Conservation (phyloP, 2,329 filamentous ascomycete genomes). For the Stenocarpella maydis region DNA sequence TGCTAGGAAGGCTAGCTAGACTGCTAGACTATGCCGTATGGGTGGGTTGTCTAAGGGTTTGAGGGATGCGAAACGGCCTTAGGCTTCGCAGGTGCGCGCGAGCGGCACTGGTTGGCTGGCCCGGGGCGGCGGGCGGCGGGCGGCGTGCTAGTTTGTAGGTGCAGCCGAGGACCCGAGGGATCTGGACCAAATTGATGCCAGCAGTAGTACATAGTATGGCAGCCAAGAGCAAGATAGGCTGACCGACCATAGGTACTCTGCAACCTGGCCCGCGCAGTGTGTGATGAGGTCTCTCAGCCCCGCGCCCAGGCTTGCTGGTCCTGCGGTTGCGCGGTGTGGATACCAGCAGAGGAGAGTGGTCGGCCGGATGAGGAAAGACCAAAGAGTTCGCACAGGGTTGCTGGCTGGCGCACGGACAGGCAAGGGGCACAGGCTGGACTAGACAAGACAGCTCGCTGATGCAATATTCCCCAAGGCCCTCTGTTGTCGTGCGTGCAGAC, state of each 20-base stretch:
- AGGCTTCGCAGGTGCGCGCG: background rate
- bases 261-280: background rate
- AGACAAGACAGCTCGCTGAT: background rate
- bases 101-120: background rate
- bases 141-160: background rate
- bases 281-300: background rate
- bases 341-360: background rate
- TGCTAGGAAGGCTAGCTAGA: too few species aligned
- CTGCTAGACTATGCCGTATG: constrained; percentile 5
- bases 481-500: constrained; percentile 1
- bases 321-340: background rate
- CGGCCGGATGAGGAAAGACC: background rate
- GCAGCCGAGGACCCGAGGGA: constrained; percentile 19
- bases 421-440: background rate
- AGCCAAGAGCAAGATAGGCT: background rate
- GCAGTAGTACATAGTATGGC: background rate
- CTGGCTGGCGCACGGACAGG: background rate
- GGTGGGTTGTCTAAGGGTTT: too few species aligned
- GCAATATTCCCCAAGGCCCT: constrained; percentile 4
- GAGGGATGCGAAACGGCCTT: constrained; percentile 20
- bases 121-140: background rate
- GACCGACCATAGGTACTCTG: background rate
- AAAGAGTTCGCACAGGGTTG: constrained; percentile 11
- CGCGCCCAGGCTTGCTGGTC: background rate
- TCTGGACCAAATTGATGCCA: constrained; percentile 9